Percentiles rank a stretch among this genome's conserved stretches.
phyloP scores from a whole-genome alignment of 192 early-diverging fungal genomes.

The Umbelopsis vinacea region DNA sequence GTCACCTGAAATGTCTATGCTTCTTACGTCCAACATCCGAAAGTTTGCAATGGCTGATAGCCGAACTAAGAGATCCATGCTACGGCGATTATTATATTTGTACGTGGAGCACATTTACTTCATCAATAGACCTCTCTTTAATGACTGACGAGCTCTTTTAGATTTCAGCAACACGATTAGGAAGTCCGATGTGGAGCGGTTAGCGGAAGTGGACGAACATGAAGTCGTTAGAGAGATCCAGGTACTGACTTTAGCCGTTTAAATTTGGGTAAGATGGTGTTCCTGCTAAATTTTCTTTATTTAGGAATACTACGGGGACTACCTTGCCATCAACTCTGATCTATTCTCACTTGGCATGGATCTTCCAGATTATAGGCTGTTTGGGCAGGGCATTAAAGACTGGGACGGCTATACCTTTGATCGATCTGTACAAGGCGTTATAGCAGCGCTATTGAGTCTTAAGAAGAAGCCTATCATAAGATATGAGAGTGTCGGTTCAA shows the following conservation, averaged over 20 bases:
- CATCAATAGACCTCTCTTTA: background rate
- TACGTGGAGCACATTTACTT: slow-evolving; percentile 38
- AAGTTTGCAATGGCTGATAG: slow-evolving; percentile 83
- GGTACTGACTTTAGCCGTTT: slow-evolving; percentile 40
- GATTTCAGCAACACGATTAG: slow-evolving; percentile 94
- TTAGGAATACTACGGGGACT: slow-evolving; percentile 94
- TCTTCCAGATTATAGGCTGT: slow-evolving; percentile 66
- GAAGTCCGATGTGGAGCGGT: slow-evolving; percentile 87
- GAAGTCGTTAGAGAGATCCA: slow-evolving; percentile 95
- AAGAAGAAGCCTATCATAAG: slow-evolving; percentile 94
- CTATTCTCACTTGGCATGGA: slow-evolving; percentile 80
- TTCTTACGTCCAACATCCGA: slow-evolving; percentile 88
- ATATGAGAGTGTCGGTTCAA: slow-evolving; percentile 80
- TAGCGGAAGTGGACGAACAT: slow-evolving; percentile 95
- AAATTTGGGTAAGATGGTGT: background rate
- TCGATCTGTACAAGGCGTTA: slow-evolving; percentile 80
- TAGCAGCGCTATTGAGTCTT: slow-evolving; percentile 76
- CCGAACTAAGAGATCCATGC: slow-evolving; percentile 89
- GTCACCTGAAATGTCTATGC: slow-evolving; percentile 93
- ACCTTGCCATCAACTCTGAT: slow-evolving; percentile 79
- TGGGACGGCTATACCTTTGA: slow-evolving; percentile 84
- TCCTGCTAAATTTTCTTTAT: background rate
- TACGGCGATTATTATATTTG: slow-evolving; percentile 98
- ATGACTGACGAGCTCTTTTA: slow-evolving; percentile 31
- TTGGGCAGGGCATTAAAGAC: slow-evolving; percentile 65